Base-by-base conservation (phyloP, 2,329 filamentous ascomycete species). In the Aureobasidium vineae region DNA sequence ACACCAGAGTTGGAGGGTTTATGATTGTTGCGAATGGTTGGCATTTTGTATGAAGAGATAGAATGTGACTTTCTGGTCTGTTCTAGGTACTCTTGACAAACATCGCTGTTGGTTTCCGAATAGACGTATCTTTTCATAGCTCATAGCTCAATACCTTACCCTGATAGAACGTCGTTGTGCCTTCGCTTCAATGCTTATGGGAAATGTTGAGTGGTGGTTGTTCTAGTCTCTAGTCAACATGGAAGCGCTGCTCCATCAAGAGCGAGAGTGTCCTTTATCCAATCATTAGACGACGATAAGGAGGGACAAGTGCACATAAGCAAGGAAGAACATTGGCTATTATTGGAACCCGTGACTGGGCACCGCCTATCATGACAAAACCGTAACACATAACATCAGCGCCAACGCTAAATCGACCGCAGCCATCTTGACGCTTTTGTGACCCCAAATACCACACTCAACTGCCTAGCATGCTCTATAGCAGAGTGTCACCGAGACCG, bases 401-500 rank as follows among this genome's bases (percentile, higher is more conserved):
- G 57, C 57, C 57, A 49, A 49, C 43, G 57, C 57, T 61, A 61
- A 61, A 47, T 33, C 40, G 40, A 59, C 54, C 54, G 40, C 54
- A 59, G 54, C 40, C 54, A 59, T 45, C 43, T 45, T 59, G 10
- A 59, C 54, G 54, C 54, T 23, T 49, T 61, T 28, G 43, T 43
- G 28, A 49, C 57, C 26, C 57, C 7, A n/a, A 6, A 61, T n/a
- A 19, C 15, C n/a, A 38, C 26, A 21, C 54, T 45, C 54, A 28
- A 23, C 38, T 13, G 15, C 16, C 16, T 13, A 11, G 11, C 19
- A n/a, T n/a, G 3, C 15, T 31, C 64, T 80, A 97, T 75, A 98
- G 80, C 73, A 98, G 80, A 59, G 91, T 96, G 82, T 99, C 95
- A 23, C 95, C 95, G 70, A 98, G 81, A 5, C 92, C 94, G 76